Conservation (phyloP, 2,329 filamentous ascomycete genomes). For the Aureobasidium sp. region DNA sequence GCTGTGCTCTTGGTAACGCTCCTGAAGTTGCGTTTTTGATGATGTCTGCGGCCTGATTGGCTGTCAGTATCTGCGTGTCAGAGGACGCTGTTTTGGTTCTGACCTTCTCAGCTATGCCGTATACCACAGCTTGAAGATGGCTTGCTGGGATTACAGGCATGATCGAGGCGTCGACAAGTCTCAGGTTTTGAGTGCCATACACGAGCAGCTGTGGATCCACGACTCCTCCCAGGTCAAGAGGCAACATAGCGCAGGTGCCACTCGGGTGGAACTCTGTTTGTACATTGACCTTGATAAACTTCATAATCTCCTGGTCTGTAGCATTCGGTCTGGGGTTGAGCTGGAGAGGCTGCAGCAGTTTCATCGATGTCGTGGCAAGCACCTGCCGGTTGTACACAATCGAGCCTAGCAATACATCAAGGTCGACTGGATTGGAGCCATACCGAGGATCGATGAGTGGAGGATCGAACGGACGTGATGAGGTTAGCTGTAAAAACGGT, state of each 20-base stretch:
- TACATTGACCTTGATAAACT: conserved; percentile 22
- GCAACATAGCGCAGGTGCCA: conserved; percentile 45
- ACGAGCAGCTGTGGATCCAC: conserved; percentile 37
- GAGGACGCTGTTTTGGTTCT: neutral
- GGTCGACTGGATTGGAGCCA: conserved; percentile 36
- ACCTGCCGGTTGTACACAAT: conserved; percentile 24
- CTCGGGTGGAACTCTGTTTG: conserved; percentile 42
- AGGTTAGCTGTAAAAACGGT: conserved; percentile 24
- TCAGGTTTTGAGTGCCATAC: conserved; percentile 36
- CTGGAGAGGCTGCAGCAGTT: conserved; percentile 18
- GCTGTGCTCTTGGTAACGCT: neutral
- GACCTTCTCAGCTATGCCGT: conserved; percentile 33
- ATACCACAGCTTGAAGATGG: conserved; percentile 26
- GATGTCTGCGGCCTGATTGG: conserved; percentile 36
- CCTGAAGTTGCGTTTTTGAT: conserved; percentile 30
- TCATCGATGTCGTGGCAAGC: conserved; percentile 19
- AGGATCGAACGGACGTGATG: conserved; percentile 29
- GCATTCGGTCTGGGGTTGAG: conserved; percentile 20
- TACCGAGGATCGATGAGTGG: conserved; percentile 37
- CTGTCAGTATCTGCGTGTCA: neutral
- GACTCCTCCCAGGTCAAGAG: conserved; percentile 40
- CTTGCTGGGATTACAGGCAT: conserved; percentile 36
- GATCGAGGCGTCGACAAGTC: conserved; percentile 39
- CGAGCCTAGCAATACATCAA: conserved; percentile 20
- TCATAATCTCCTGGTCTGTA: conserved; percentile 22